Evolutionary conservation across 2,329 filamentous ascomycete genomes (phyloP).

Genomic region (Niveomyces coronatus): DNA sequence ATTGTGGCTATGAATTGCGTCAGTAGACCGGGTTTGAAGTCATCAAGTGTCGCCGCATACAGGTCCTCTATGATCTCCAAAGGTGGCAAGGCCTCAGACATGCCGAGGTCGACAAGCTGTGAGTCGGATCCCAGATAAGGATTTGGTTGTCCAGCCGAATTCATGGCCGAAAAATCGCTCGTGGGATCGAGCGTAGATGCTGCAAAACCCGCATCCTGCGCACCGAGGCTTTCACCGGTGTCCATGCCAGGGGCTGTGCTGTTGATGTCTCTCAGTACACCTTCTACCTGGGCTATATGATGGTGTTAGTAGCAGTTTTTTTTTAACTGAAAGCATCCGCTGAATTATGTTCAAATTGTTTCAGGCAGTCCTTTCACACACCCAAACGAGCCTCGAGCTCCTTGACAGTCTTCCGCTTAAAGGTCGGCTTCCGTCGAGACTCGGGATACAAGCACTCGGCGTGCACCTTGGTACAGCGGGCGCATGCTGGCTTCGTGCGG

Average conservation of each 20-base stretch:
- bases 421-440: conserved; percentile 76
- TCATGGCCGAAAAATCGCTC: background rate
- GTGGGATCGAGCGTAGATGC: background rate
- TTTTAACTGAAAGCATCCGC: background rate
- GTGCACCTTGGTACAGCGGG: conserved; percentile 64
- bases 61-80: conserved; percentile 74
- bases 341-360: no score
- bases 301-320: background rate
- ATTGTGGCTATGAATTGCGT: conserved; percentile 42
- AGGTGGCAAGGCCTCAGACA: conserved; percentile 72
- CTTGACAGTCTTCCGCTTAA: conserved; percentile 83
- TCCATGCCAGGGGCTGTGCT: conserved; percentile 21
- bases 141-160: conserved; percentile 4
- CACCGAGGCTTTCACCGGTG: conserved; percentile 10
- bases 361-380: conserved; percentile 35
- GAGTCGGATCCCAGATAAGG: conserved; percentile 4
- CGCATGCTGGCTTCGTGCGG: conserved; percentile 66
- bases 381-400: conserved; percentile 79
- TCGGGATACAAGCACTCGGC: conserved; percentile 83
- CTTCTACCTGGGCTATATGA: conserved; percentile 66
- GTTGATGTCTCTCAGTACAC: conserved; percentile 58
- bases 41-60: no score
- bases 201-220: background rate
- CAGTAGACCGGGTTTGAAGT: background rate
- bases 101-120: conserved; percentile 62